phyloP scores from a whole-genome alignment of 345 rosid species.

The Gossypium arboreum region DNA sequence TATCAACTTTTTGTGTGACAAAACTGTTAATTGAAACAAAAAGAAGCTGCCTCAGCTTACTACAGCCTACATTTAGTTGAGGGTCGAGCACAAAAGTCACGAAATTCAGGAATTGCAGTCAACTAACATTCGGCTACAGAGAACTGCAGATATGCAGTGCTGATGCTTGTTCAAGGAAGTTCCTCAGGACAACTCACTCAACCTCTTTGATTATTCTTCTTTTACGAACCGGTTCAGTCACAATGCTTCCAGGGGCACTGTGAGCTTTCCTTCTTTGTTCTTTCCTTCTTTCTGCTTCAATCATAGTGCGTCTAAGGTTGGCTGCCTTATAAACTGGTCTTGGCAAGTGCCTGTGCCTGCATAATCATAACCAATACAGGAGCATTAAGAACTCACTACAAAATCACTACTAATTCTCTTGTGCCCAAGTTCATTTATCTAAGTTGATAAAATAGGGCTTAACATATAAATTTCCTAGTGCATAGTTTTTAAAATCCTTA shows the following conservation, averaged over 20 bases:
- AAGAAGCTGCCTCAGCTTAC: background rate
- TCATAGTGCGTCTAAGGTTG: conserved; percentile 37
- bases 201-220: conserved; percentile 75
- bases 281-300: conserved; percentile 70
- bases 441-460: background rate
- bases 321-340: conserved; percentile 77
- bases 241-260: conserved; percentile 74
- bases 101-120: background rate
- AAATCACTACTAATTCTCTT: background rate
- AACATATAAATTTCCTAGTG: background rate
- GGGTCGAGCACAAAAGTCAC: background rate
- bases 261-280: conserved; percentile 81
- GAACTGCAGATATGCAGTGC: background rate
- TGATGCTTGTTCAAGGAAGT: background rate
- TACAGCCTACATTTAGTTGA: background rate
- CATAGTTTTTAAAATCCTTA: background rate
- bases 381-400: background rate
- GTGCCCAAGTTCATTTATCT: background rate
- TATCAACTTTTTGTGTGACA: background rate
- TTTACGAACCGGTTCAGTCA: conserved; percentile 50
- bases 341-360: conserved; percentile 92
- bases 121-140: background rate
- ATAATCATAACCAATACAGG: conserved; percentile 14
- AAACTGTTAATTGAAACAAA: background rate
- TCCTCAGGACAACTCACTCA: conserved; percentile 38